Evolutionary conservation across 495 filamentous ascomycete species (phyloP).

Genomic region (Astrocystis sublimbata): DNA sequence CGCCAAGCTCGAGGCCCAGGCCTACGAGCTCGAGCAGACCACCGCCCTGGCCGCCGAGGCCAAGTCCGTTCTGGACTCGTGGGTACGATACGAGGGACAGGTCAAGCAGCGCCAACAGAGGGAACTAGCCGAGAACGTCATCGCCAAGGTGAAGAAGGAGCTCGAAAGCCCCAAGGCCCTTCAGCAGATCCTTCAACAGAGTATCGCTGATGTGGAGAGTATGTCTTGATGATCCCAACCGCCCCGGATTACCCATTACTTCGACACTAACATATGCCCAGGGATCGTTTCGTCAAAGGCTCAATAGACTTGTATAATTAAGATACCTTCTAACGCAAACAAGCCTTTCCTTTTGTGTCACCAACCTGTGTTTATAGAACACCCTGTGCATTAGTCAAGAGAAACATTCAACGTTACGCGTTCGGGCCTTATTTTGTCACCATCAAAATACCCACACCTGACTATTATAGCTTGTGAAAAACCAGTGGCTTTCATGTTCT

Average conservation of each 20-base stretch:
- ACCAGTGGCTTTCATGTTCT: not conserved
- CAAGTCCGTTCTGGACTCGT: conserved; percentile 92
- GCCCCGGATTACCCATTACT: not conserved
- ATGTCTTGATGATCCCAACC: conserved; percentile 45
- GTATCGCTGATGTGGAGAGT: conserved; percentile 95
- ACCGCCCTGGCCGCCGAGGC: conserved; percentile 88
- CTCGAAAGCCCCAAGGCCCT: conserved; percentile 94
- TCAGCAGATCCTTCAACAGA: conserved; percentile 94
- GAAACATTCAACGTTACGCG: conserved; percentile 22
- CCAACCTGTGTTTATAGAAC: conserved; percentile 36
- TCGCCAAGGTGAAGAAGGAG: conserved; percentile 96
- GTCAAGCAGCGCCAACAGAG: conserved; percentile 97
- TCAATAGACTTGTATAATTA: conserved; percentile 45
- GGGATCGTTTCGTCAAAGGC: conserved; percentile 57
- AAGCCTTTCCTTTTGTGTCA: conserved; percentile 49
- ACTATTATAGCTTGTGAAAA: not conserved
- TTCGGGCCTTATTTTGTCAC: not conserved
- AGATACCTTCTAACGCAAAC: conserved; percentile 39
- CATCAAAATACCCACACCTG: not conserved
- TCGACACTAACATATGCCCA: conserved; percentile 33
- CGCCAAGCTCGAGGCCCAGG: conserved; percentile 89
- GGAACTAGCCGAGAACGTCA: conserved; percentile 89
- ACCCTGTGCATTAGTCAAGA: conserved; percentile 43
- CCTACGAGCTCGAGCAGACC: conserved; percentile 94
- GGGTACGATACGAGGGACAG: conserved; percentile 97